Conservation (phyloP, 371 early-diverging fungal species). For the Mortierella sp. region DNA sequence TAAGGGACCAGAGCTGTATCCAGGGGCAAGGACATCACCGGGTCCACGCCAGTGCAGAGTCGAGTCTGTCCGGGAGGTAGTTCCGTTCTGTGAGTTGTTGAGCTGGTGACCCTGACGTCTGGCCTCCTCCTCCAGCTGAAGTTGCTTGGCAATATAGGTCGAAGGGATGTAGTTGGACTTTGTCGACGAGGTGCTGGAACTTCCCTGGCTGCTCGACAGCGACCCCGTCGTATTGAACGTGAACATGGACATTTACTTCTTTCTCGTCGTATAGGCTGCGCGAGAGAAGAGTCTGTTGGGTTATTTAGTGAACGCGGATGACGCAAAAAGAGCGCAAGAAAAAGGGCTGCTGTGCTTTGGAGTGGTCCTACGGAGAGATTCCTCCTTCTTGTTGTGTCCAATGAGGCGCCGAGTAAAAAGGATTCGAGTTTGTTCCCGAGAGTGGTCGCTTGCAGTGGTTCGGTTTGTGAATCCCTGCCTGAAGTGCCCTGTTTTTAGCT, state of each 20-base stretch:
- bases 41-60: constrained; percentile 24
- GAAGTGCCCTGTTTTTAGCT: background rate
- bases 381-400: background rate
- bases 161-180: constrained; percentile 48
- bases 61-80: background rate
- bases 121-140: constrained; percentile 43
- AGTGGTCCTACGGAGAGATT: background rate
- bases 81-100: background rate
- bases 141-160: constrained; percentile 31
- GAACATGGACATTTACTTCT: constrained; percentile 29
- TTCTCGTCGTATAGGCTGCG: background rate
- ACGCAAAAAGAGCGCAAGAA: background rate
- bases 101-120: constrained; percentile 15
- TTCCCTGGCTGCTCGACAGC: constrained; percentile 27
- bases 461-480: background rate
- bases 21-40: constrained; percentile 32
- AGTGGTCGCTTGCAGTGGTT: background rate
- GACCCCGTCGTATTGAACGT: constrained; percentile 40
- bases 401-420: background rate
- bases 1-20: constrained; percentile 40
- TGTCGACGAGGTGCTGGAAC: constrained; percentile 20
- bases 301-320: background rate
- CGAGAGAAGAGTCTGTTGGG: background rate
- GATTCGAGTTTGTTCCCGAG: background rate
- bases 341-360: background rate